phyloP scores from a whole-genome alignment of 1,284 basidiomycete genomes.

The Amylostereum areolatum region DNA sequence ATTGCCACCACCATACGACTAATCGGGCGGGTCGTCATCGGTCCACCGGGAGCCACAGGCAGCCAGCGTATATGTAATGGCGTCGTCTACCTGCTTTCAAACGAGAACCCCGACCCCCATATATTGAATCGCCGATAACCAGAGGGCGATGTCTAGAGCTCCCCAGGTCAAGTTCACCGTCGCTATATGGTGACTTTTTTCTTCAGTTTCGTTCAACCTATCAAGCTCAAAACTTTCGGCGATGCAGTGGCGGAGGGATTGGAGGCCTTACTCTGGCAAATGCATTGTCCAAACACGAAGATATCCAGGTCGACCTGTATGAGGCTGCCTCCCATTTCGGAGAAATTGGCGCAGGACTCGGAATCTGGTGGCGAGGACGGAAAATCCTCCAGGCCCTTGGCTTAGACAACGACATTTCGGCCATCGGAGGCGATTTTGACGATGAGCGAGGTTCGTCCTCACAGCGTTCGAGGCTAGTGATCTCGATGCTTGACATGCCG shows the following conservation, averaged over 20 bases:
- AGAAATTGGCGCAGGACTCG: constrained; percentile 46
- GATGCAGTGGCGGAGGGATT: constrained; percentile 40
- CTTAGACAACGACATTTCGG: constrained; percentile 31
- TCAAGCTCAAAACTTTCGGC: too few relatives aligned
- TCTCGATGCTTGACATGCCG: not conserved
- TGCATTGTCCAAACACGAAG: constrained; percentile 29
- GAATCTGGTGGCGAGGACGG: constrained; percentile 41
- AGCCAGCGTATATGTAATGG: too few relatives aligned
- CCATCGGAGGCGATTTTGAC: constrained; percentile 35
- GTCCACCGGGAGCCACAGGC: too few relatives aligned
- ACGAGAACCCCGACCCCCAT: too few relatives aligned
- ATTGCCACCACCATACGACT: too few relatives aligned
- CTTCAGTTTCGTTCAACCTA: too few relatives aligned
- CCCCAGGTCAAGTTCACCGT: too few relatives aligned
- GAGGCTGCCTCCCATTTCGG: constrained; percentile 40
- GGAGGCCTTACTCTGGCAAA: constrained; percentile 41
- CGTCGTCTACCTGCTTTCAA: too few relatives aligned
- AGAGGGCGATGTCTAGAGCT: too few relatives aligned
- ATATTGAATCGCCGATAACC: too few relatives aligned
- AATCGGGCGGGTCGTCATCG: too few relatives aligned
- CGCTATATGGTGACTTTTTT: too few relatives aligned
- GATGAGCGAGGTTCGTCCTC: constrained; percentile 25
- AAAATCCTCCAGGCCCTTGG: constrained; percentile 34
- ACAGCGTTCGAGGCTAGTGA: not conserved
- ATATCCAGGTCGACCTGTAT: constrained; percentile 41